These are phyloP conservation scores for Neonectria sp. DNA, from an alignment of 2,329 filamentous ascomycete genomes.

Conservation along the genomic window DNA sequence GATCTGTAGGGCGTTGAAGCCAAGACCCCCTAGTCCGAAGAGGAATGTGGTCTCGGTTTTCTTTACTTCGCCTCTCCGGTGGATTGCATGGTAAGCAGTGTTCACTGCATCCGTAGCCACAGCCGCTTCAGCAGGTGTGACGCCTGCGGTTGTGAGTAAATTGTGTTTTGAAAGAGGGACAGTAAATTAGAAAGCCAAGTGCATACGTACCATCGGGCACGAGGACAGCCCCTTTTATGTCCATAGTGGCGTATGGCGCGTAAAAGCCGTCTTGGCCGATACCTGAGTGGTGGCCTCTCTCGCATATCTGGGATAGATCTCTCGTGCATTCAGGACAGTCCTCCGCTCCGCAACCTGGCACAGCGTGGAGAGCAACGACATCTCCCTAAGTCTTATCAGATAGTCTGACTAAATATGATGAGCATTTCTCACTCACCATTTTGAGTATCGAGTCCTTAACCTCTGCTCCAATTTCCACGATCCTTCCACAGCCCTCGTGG, in stretches of 20 bases:
- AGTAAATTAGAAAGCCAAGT: neutral
- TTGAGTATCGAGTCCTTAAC: constrained; percentile 5
- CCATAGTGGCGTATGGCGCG: constrained; percentile 55
- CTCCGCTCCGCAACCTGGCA: constrained; percentile 30
- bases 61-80: constrained; percentile 33
- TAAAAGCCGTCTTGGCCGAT: constrained; percentile 62
- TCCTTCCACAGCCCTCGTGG: constrained; percentile 39
- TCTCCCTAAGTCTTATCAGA: constrained; percentile 30
- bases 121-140: constrained; percentile 36
- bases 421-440: constrained; percentile 22
- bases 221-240: constrained; percentile 38
- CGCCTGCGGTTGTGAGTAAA: constrained; percentile 13
- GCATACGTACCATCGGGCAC: constrained; percentile 28
- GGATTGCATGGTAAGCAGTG: constrained; percentile 41
- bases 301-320: constrained; percentile 56
- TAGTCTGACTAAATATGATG: fast-evolving
- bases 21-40: constrained; percentile 36
- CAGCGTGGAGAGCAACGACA: constrained; percentile 41
- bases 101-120: constrained; percentile 42
- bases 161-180: neutral
- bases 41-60: constrained; percentile 32
- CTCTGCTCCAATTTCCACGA: constrained; percentile 28
- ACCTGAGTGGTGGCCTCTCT: constrained; percentile 56
- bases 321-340: constrained; percentile 55
- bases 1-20: constrained; percentile 40